Evolutionary conservation across 805 yeast genomes (phyloP).

Genomic region (Wickerhamiella slavikovae): DNA sequence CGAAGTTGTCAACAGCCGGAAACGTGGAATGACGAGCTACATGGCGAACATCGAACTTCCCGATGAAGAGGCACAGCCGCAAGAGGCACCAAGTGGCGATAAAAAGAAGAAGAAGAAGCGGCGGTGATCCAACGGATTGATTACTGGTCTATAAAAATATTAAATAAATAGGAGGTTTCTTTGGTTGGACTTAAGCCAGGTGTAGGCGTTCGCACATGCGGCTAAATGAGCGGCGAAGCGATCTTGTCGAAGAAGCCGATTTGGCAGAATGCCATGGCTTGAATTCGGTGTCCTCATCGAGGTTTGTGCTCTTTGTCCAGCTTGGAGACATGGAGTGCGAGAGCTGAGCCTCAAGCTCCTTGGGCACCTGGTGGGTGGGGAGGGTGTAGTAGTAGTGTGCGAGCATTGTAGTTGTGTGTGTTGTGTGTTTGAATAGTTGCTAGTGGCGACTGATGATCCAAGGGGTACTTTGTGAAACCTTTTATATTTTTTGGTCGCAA

Average conservation of each 20-base stretch:
- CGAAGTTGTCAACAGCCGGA: constrained; percentile 3
- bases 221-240: too few relatives aligned
- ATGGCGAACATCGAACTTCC: constrained; percentile 13
- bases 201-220: too few relatives aligned
- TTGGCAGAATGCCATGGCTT: too few relatives aligned
- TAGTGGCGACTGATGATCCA: neutral
- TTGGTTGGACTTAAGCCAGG: too few relatives aligned
- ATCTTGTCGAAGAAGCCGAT: too few relatives aligned
- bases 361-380: neutral
- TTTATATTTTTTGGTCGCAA: neutral
- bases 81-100: neutral
- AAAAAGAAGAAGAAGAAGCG: neutral
- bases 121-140: too few relatives aligned
- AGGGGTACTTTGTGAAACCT: neutral
- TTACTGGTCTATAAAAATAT: too few relatives aligned
- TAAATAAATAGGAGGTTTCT: too few relatives aligned
- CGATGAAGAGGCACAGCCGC: constrained; percentile 3
- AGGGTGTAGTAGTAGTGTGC: neutral
- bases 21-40: constrained; percentile 15
- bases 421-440: neutral
- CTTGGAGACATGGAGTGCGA: neutral
- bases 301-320: constrained; percentile 1
- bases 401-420: constrained; percentile 1
- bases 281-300: too few relatives aligned
- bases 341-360: neutral